Percentiles rank a stretch among this genome's conserved stretches.
These are phyloP conservation scores for Atkinsonella texensis DNA, from an alignment of 2,329 filamentous ascomycete species.

Conservation along the genomic window DNA sequence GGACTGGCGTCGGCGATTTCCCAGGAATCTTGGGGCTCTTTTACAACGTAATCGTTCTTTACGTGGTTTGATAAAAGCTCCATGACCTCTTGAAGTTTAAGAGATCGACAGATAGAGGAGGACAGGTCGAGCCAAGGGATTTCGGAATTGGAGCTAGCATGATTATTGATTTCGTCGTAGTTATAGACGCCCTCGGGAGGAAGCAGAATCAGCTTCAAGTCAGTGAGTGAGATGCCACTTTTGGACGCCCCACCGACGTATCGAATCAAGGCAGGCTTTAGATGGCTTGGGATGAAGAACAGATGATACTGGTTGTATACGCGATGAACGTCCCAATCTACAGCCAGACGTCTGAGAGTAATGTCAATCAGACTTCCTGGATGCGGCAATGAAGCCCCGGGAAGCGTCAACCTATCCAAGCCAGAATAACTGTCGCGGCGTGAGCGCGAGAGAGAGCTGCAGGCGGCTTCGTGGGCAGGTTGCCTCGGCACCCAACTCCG, in stretches of 20 bases:
- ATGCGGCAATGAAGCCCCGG: slow-evolving; percentile 31
- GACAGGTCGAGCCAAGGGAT: slow-evolving; percentile 43
- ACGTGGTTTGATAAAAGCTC: slow-evolving; percentile 36
- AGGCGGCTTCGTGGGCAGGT: slow-evolving; percentile 8
- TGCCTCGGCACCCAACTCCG: slow-evolving; percentile 37
- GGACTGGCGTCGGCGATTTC: slow-evolving; percentile 27
- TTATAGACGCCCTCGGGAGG: slow-evolving; percentile 17
- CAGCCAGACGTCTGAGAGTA: slow-evolving; percentile 36
- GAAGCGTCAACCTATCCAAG: slow-evolving; percentile 23
- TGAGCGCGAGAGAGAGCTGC: slow-evolving; percentile 9
- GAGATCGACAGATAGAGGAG: slow-evolving; percentile 35
- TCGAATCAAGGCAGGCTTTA: slow-evolving; percentile 39
- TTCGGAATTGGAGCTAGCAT: slow-evolving; percentile 16
- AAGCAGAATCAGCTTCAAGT: slow-evolving; percentile 35
- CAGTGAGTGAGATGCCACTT: slow-evolving; percentile 36
- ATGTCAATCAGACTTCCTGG: slow-evolving; percentile 39
- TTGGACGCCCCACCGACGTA: slow-evolving; percentile 33
- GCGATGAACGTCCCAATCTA: slow-evolving; percentile 42
- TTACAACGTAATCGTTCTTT: slow-evolving; percentile 7
- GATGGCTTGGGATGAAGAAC: slow-evolving; percentile 39
- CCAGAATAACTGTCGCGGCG: slow-evolving; percentile 12
- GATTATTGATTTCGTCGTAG: slow-evolving; percentile 16
- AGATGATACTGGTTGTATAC: slow-evolving; percentile 46
- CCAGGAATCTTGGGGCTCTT: slow-evolving; percentile 39
- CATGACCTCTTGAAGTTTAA: slow-evolving; percentile 39